Evolutionary conservation across 176 grass and related monocot genomes (phyloP).

Genomic region (Elymus sibiricus): DNA sequence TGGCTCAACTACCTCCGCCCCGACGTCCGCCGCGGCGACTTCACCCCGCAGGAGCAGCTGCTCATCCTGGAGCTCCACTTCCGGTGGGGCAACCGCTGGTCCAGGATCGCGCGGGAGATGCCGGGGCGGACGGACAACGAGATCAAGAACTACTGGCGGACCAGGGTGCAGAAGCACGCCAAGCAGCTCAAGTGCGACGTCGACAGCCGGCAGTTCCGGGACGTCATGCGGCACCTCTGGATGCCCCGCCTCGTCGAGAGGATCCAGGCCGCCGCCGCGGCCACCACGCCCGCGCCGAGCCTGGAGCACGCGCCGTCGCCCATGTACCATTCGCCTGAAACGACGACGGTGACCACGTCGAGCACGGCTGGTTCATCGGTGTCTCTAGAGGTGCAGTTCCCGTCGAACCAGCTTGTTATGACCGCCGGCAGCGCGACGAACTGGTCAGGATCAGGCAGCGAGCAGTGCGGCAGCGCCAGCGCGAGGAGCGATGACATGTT

Average conservation of each 20-base stretch:
- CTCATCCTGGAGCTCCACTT: slow-evolving; percentile 90
- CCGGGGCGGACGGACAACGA: slow-evolving; percentile 60
- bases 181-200: slow-evolving; percentile 51
- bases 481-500: slow-evolving; percentile 24
- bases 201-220: slow-evolving; percentile 53
- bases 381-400: slow-evolving; percentile 28
- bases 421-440: neutral
- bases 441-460: neutral
- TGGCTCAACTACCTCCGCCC: slow-evolving; percentile 99
- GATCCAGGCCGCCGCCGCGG: slow-evolving; percentile 38
- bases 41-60: slow-evolving; percentile 81
- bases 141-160: slow-evolving; percentile 71
- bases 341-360: slow-evolving; percentile 14
- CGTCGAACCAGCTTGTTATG: slow-evolving; percentile 6
- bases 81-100: slow-evolving; percentile 94
- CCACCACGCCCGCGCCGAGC: neutral
- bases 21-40: slow-evolving; percentile 78
- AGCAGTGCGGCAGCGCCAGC: neutral
- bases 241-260: slow-evolving; percentile 79
- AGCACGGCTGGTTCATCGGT: slow-evolving; percentile 30
- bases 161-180: slow-evolving; percentile 55
- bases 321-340: neutral
- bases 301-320: too few relatives aligned
- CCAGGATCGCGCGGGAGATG: slow-evolving; percentile 43
- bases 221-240: slow-evolving; percentile 66